Evolutionary conservation across 208 protist genomes (phyloP), one percentile per base, ranked within the genome.

Genomic region (Eutreptiella sp.): DNA sequence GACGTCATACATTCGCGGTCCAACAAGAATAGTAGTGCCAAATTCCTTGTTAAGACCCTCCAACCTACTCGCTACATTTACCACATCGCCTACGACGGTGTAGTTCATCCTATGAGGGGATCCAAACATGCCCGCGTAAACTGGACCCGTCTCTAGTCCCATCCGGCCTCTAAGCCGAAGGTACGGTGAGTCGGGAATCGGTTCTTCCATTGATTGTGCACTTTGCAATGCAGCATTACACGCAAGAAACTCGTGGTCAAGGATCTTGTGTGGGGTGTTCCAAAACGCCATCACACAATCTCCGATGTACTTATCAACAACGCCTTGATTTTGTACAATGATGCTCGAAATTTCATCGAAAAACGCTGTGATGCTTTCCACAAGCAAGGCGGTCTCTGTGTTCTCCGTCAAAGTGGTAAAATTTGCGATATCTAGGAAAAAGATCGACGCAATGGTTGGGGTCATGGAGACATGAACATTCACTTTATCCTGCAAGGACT

Each of bases 1-100:
- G 58, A 48, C 60, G 19, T 65, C 41, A 46, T 53, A 60, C 9
- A 58, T 68, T 16, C 32, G 29, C 33, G 65, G 58, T 29, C 23
- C 27, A 4, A 68, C 29, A 28, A 64, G 42, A 24, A 68, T 34
- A 27, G 4, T 28, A n/a, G 35, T 38, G 4, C 28, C 11, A 23
- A 53, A 73, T 24, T 9, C 35, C 43, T 74, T 74, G 19, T 28
- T 72, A 7, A 72, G 21, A 14, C 46, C 33, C 43, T 74, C 68
- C 3, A 75, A 16, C 1, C 68, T 9, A n/a, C 45, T 67, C 29
- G 64, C 70, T 3, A 76, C 11, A n/a, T 75, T 74, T 7, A 75
- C 70, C 4, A 43, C 35, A 39, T 75, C 70, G 4, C 70, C 70
- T 19, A 75, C 43, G 3, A 70, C 71, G 7, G 70, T 75, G 62